Evolutionary conservation across 2,329 filamentous ascomycete genomes (phyloP).

Genomic region (Colletotrichum spinosum): DNA sequence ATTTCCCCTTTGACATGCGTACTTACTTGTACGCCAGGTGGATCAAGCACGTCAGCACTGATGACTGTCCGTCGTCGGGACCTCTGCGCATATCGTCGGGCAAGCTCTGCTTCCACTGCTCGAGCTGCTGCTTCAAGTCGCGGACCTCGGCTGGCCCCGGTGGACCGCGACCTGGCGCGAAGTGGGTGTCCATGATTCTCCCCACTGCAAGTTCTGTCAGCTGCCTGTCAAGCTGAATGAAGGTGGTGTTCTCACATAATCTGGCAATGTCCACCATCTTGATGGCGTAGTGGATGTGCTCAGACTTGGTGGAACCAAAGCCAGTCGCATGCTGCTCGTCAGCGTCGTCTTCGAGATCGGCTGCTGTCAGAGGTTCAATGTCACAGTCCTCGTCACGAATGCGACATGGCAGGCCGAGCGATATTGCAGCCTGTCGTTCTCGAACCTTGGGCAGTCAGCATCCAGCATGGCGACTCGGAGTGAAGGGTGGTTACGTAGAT

Average conservation of each 20-base stretch:
- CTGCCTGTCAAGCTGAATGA: background rate
- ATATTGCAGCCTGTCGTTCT: conserved; percentile 51
- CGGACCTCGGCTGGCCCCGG: conserved; percentile 44
- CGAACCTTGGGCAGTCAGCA: conserved; percentile 43
- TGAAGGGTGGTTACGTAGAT: conserved; percentile 49
- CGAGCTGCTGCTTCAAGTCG: conserved; percentile 45
- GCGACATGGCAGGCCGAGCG: conserved; percentile 49
- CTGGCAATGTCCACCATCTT: conserved; percentile 53
- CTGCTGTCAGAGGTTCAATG: conserved; percentile 47
- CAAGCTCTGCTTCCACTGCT: conserved; percentile 49
- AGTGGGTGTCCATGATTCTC: conserved; percentile 50
- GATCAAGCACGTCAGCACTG: conserved; percentile 50
- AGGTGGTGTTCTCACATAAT: conserved; percentile 42
- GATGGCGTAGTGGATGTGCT: conserved; percentile 50
- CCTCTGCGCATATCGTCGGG: conserved; percentile 45
- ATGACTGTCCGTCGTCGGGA: conserved; percentile 47
- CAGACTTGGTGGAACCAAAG: conserved; percentile 46
- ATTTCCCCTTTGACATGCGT: background rate
- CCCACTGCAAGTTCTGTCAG: conserved; percentile 42
- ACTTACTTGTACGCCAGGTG: conserved; percentile 54
- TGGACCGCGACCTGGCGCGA: conserved; percentile 47
- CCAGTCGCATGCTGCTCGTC: conserved; percentile 38
- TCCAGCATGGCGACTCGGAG: background rate
- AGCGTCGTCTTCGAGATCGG: conserved; percentile 47
- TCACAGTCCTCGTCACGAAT: conserved; percentile 54